Evolutionary conservation across 164 flowering plant species (phyloP), one percentile per base, ranked within the genome.

Genomic region (Macadamia tetraphylla): DNA sequence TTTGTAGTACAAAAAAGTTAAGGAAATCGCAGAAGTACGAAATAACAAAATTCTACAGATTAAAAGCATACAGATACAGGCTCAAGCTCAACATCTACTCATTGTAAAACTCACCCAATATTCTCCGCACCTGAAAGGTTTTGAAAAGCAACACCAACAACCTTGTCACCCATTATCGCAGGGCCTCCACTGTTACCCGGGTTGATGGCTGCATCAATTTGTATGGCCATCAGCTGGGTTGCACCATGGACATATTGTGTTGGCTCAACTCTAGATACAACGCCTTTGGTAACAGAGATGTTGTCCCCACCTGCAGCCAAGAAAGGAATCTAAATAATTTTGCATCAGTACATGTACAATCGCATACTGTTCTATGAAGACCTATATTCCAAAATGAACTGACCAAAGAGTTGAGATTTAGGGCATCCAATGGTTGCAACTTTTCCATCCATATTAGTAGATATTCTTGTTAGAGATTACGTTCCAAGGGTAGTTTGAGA

Each of bases 101-200:
- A 59, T 56, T 30, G 31, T 52, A 59, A 9, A 62, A 79, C 94
- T 83, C 74, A 91, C 97, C 97, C 98, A 68, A 94, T 94, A 76
- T 94, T 94, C 77, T 94, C 98, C 48, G 97, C 96, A 82, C 88
- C 91, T 62, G 93, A 82, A 74, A 94, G 98, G 72, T 91, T 91
- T 68, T 94, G 98, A 71, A 94, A 94, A 67, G 98, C 98, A 66
- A 94, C 96, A 31, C 98, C 98, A 69, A 86, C 98, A 71, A 91
- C 97, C 73, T 84, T 91, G 77, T 84, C 80, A 42, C 89, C 96
- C 97, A 89, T 94, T 71, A 94, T 86, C 70, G 98, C 98, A 30
- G 98, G 98, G 64, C 98, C 97, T 32, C 97, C 98, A 78, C 97
- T 91, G 74, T 94, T 94, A 6, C 98, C 96, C 6, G 97, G 96